These are phyloP conservation scores for Quercus lobata DNA, from an alignment of 331 rosid genomes.

Conservation along the genomic window DNA sequence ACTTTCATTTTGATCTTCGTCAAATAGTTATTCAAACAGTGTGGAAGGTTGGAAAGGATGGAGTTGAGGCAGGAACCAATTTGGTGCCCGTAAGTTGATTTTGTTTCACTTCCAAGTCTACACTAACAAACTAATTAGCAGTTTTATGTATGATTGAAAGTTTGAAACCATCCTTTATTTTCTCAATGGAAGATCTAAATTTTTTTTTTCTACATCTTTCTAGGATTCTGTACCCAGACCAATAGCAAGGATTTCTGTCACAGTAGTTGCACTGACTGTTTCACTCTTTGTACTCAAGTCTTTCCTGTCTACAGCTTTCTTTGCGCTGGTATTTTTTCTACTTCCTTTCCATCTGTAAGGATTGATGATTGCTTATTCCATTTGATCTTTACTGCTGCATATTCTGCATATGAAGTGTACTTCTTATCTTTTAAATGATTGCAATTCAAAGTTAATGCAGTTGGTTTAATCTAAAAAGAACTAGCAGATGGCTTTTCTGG, in stretches of 20 bases:
- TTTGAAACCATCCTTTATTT: not conserved
- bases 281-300: constrained; percentile 66
- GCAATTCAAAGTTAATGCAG: too few relatives aligned
- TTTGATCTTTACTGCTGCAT: not conserved
- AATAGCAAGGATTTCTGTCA: constrained; percentile 70
- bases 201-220: not conserved
- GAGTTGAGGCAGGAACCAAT: constrained; percentile 81
- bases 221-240: constrained; percentile 79
- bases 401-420: not conserved
- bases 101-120: not conserved
- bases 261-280: constrained; percentile 46
- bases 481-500: too few relatives aligned
- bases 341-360: not conserved
- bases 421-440: not conserved
- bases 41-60: constrained; percentile 78
- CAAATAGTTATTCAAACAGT: constrained; percentile 69
- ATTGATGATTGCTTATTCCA: not conserved
- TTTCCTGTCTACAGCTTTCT: constrained; percentile 78
- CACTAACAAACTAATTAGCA: not conserved
- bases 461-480: too few relatives aligned
- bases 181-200: not conserved
- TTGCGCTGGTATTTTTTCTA: constrained; percentile 58
- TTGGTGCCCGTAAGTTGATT: constrained; percentile 71
- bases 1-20: constrained; percentile 12
- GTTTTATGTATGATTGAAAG: not conserved